Base-by-base conservation (phyloP, 352 stramenopile species). In the Paralagenidium karlingii region DNA sequence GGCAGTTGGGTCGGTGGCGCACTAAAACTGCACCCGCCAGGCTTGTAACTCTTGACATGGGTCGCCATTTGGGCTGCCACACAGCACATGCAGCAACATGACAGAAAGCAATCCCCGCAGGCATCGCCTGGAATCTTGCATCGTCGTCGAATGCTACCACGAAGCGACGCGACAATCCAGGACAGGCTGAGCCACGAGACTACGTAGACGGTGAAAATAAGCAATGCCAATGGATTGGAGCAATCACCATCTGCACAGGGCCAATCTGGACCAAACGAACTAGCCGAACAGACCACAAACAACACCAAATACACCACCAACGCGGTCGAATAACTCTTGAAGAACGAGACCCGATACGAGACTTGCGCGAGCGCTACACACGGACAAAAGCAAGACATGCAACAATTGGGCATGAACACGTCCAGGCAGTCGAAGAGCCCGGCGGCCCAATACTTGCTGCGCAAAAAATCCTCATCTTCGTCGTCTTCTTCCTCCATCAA, bases 311-410 rank as follows among this genome's bases (percentile, higher is more conserved):
- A 34, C n/a, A 28, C 43, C 8, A 40, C 9, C 16, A 43, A 27
- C 21, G 39, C 51, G 16, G 19, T 15, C 2, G 15, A 10, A 29
- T 51, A 56, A 30, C 18, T 9, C 29, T 24, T 25, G 10, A 59
- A 3, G n/a, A n/a, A n/a, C n/a, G n/a, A n/a, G n/a, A n/a, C n/a
- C n/a, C n/a, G n/a, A n/a, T n/a, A n/a, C n/a, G n/a, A 50, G 30
- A 60, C 43, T 19, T 68, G 58, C 0, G 54, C 54, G 6, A 68
- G 24, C 20, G 54, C 29, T 12, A 68, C 34, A 43, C 40, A 68
- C 34, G 58, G 54, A 8, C 34, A 59, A 34, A 40, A 52, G 13
- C 16, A 53, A 8, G 51, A 24, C 45, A 64, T 43, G 12, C 15
- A 24, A 29, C 48, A 51, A 43, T 64, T 68, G 10, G 58, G 51